These are phyloP conservation scores for Monosporozyma aquatica DNA, from an alignment of 805 yeast genomes.

Conservation along the genomic window DNA sequence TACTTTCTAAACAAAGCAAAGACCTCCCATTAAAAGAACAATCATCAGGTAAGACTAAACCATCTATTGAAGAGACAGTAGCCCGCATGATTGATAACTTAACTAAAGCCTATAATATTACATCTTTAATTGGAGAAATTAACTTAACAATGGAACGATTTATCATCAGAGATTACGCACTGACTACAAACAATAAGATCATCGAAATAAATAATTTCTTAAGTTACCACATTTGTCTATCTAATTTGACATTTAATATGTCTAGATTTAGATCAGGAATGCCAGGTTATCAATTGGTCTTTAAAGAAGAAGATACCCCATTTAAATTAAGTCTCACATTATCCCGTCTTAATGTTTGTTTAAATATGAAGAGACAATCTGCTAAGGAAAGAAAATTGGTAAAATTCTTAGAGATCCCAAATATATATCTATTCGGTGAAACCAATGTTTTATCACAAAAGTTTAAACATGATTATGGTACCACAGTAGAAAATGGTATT, in stretches of 20 bases:
- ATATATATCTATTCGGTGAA: constrained; percentile 31
- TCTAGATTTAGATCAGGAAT: constrained; percentile 27
- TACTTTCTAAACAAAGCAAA: too few species aligned
- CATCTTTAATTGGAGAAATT: constrained; percentile 12
- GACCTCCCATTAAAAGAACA: too few species aligned
- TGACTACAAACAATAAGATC: constrained; percentile 17
- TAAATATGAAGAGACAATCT: constrained; percentile 20
- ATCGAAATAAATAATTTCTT: constrained; percentile 15
- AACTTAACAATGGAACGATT: constrained; percentile 20
- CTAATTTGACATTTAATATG: constrained; percentile 22
- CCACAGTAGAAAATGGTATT: constrained; percentile 26
- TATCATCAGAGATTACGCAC: constrained; percentile 14
- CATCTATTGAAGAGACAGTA: constrained; percentile 6
- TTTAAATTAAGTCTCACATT: constrained; percentile 32
- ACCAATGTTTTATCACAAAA: constrained; percentile 34
- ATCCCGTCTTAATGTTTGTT: constrained; percentile 30
- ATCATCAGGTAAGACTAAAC: not conserved
- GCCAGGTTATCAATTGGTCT: constrained; percentile 42
- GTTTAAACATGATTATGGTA: constrained; percentile 20
- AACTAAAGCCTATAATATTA: constrained; percentile 4
- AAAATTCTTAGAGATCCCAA: constrained; percentile 32
- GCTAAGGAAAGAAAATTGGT: constrained; percentile 6
- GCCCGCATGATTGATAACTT: constrained; percentile 4
- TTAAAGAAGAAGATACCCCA: constrained; percentile 36
- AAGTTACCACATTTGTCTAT: constrained; percentile 16